These are phyloP conservation scores for Leccinellum rugosiceps DNA, from an alignment of 768 basidiomycete species.

Conservation along the genomic window DNA sequence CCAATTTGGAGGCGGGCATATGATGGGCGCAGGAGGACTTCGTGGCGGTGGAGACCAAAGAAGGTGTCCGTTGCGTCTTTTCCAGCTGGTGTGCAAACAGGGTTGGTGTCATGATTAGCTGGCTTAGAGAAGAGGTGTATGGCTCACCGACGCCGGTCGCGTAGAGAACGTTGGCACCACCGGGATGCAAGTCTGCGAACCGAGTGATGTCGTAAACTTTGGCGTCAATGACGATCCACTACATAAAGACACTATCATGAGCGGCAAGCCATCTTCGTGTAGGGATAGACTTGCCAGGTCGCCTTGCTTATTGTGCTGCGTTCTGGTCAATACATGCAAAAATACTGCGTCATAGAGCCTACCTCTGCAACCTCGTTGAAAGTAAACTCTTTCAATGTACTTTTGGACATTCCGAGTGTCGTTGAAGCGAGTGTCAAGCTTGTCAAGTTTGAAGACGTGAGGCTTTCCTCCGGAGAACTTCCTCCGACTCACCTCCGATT, in stretches of 20 bases:
- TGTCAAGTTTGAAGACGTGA: no score
- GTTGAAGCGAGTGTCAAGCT: not conserved
- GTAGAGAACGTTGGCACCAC: constrained; percentile 73
- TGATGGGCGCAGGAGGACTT: constrained; percentile 72
- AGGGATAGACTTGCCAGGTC: constrained; percentile 56
- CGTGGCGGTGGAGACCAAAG: constrained; percentile 82
- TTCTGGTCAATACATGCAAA: not conserved
- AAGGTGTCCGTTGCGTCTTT: constrained; percentile 77
- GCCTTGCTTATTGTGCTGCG: constrained; percentile 82
- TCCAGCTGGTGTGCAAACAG: constrained; percentile 45
- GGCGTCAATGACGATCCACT: constrained; percentile 83
- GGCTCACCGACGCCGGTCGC: constrained; percentile 61
- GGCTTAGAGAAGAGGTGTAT: not conserved
- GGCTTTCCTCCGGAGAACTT: no score
- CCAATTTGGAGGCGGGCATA: constrained; percentile 71
- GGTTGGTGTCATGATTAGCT: not conserved
- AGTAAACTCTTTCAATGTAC: constrained; percentile 35
- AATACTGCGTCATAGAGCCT: constrained; percentile 9
- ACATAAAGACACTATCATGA: not conserved
- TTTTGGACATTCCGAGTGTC: constrained; percentile 18
- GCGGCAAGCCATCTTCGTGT: not conserved
- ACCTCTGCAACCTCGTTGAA: constrained; percentile 70
- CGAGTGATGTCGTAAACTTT: constrained; percentile 80
- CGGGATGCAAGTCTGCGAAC: constrained; percentile 82
- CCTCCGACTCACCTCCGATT: no score